phyloP scores from a whole-genome alignment of 2,329 filamentous ascomycete genomes.

The Metarhizium guizhouense region DNA sequence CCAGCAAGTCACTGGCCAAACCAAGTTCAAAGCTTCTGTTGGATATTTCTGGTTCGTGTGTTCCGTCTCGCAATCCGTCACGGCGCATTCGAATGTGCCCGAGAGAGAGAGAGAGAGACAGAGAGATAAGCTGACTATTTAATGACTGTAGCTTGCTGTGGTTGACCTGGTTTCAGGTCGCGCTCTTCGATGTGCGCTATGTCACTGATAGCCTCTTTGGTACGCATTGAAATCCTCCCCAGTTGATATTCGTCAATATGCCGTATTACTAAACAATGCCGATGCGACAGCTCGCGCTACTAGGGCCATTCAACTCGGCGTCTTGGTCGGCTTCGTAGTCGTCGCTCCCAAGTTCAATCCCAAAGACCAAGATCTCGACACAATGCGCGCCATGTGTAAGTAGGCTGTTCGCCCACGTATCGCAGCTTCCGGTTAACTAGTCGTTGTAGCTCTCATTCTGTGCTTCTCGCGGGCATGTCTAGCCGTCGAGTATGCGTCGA shows the following conservation, averaged over 20 bases:
- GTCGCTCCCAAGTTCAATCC: slow-evolving; percentile 40
- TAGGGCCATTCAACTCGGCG: slow-evolving; percentile 51
- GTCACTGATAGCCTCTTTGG: slow-evolving; percentile 54
- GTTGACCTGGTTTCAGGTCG: slow-evolving; percentile 58
- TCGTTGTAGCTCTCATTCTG: slow-evolving; percentile 32
- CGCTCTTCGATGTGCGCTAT: slow-evolving; percentile 58
- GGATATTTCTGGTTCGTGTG: neutral
- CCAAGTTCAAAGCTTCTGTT: slow-evolving; percentile 18
- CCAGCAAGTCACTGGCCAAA: slow-evolving; percentile 9
- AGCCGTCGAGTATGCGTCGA: slow-evolving; percentile 42
- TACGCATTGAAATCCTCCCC: slow-evolving; percentile 2
- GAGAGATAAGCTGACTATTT: neutral
- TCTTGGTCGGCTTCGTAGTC: slow-evolving; percentile 57
- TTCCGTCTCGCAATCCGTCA: too few relatives aligned
- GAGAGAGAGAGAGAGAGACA: too few relatives aligned
- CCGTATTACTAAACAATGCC: neutral
- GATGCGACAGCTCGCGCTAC: slow-evolving; percentile 29
- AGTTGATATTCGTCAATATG: too few relatives aligned
- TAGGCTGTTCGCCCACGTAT: neutral
- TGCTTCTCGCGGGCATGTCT: slow-evolving; percentile 44
- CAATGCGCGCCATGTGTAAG: slow-evolving; percentile 32
- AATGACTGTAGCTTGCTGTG: slow-evolving; percentile 40
- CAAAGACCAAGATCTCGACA: slow-evolving; percentile 24
- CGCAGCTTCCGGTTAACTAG: neutral
- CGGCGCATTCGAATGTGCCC: too few relatives aligned